Base-by-base conservation (phyloP, 1,284 basidiomycete genomes). In the Malassezia restricta region DNA sequence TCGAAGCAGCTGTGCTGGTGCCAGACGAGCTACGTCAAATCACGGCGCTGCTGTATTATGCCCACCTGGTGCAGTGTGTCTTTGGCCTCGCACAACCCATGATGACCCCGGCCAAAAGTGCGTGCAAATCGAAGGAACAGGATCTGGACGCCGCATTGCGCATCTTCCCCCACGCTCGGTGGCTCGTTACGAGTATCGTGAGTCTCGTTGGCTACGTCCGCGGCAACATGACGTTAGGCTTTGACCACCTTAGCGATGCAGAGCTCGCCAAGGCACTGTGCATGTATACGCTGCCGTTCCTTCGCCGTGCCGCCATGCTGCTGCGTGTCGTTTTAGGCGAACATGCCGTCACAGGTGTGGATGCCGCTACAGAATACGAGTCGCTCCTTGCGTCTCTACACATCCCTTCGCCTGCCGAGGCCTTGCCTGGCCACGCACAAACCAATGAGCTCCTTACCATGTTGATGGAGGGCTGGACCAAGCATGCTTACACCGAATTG, bases 221-320 rank as follows among this genome's bases (percentile, higher is more conserved):
- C 6, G 70, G 70, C 32, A 71, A 73, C 56, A 68, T 73, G 40
- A 67, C 68, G 32, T 56, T 73, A n/a, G 70, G 70, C 30, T 63
- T 73, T 42, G 70, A 73, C 54, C 61, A 65, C 31, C 45, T 69
- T 47, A 66, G 66, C 40, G 70, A 73, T 38, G 56, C 53, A 27
- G 65, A 54, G 51, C 66, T 96, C 48, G 86, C 90, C 67, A 88
- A 86, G 74, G 76, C 92, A 45, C 76, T 96, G 42, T 91, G 92
- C 71, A 79, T 82, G 0, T 88, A 91, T 75, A 91, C 88, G 0
- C 77, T 98, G 6, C 90, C 90, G 1, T 95, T 95, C 78, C 79
- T 96, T n/a, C 83, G 91, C 33, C 82, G 86, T 5, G 86, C 86
- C 0, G 83, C 87, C 6, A 86, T 95, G 37, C 78, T 96, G 8